Evolutionary conservation across 352 stramenopile species (phyloP), one percentile per base, ranked within the genome.

Genomic region (Pythium aphanidermatum): DNA sequence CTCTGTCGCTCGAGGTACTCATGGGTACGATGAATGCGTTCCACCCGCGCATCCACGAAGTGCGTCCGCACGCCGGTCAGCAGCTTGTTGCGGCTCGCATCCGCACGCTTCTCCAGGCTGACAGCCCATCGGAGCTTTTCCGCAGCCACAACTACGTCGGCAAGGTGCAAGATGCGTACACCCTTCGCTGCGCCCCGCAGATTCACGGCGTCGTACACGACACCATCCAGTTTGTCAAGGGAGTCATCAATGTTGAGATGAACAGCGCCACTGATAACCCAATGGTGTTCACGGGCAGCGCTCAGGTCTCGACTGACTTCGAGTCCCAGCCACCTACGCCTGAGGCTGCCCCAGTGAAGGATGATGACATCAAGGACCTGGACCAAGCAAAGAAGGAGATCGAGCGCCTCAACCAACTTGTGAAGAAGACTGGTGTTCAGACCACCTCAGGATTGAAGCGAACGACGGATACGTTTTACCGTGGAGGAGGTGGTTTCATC

Each of bases 161-260:
- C 52, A 87, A 92, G 50, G 86, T 96, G 12, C 86, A 96, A 46
- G 86, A 96, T 43, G 77, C 83, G 2, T 96, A 96, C 73, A 92
- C 82, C 21, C 63, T 96, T 13, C 81, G 86, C 19, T 95, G 86
- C 38, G 82, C 77, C 20, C 86, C 86, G 14, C 86, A 96, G 61
- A 83, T 96, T 45, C 85, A 96, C 60, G 85, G 85, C 25, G 68
- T 95, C 30, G 73, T 85, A 35, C 74, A 94, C 55, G 86, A 96
- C 64, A 95, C 86, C 47, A 79, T 95, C 48, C 55, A 70, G 42
- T 96, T 95, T 44, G 85, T 95, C 25, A 80, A 77, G 40, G 69
- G 68, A 24, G 72, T 96, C 33, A 70, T 96, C 45, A 74, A 88
- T 38, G 76, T 87, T n/a, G 83, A 96, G 60, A 87, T 95, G 72